Evolutionary conservation across 108 stramenopile species (phyloP), one percentile per base, ranked within the genome.

Genomic region (Discostella pseudostelligera): DNA sequence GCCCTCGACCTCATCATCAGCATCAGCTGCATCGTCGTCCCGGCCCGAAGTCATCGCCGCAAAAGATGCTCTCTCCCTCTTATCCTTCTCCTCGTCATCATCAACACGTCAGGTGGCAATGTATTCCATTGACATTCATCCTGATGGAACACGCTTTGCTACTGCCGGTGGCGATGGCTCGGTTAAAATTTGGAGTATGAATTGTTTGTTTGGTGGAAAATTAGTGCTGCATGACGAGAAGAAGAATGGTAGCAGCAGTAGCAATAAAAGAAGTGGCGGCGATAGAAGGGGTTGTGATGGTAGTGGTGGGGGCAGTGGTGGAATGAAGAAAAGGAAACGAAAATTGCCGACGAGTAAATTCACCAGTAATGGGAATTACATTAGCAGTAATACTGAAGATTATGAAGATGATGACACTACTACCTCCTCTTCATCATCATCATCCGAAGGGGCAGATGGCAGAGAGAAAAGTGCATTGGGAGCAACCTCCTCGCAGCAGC

Each of bases 141-240:
- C 85, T 14, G 76, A 72, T 37, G 86, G 84, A 13, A 67, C 76
- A 14, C 74, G 78, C 29, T 84, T 94, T 70, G 92, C 88, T 19
- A 94, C 92, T 6, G 89, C 84, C 17, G 87, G 86, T 14, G 92
- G 92, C 35, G 92, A 94, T 72, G 87, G 92, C 0, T 84, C 74
- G 21, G 92, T 94, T 10, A 85, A 82, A 43, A 79, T 94, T 29
- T 93, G 92, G 92, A 86, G 72, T 56, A 72, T 66, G 32, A 44
- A 14, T 10, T 71, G 77, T 2, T 62, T 93, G 32, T 90, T 93
- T 51, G 78, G 51, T 39, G 78, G 60, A 43, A 39, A 22, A 21
- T 59, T 72, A 1, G 62, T 8, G 19, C 21, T 16, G 11, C 36
- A 40, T 39, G 62, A 69, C 47, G 44, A 59, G 11, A 16, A 66